Conservation (phyloP, 495 filamentous ascomycete species). For the Monascus purpureus region DNA sequence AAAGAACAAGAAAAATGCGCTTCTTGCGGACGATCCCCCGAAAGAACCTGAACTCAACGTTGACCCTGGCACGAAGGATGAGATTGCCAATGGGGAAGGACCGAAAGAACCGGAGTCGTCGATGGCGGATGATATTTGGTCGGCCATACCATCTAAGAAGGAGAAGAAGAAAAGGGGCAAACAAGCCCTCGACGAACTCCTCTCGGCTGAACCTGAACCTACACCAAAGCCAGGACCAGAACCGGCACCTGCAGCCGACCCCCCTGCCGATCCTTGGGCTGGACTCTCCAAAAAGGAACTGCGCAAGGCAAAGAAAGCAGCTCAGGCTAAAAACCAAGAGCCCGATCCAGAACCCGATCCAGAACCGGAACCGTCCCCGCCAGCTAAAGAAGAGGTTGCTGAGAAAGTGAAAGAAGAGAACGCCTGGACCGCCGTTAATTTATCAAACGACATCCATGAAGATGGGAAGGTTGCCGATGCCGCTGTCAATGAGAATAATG, state of each 20-base stretch:
- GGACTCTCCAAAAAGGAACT: slow-evolving; percentile 17
- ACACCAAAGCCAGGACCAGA: slow-evolving; percentile 2
- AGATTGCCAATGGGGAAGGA: too few species aligned
- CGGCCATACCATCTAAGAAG: slow-evolving; percentile 3
- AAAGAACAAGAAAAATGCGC: slow-evolving; percentile 12
- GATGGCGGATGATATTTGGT: slow-evolving; percentile 7
- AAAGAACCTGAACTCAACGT: slow-evolving; percentile 1
- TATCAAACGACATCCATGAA: background rate
- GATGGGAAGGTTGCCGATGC: background rate
- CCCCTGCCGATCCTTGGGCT: slow-evolving; percentile 4
- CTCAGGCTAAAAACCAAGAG: slow-evolving; percentile 2
- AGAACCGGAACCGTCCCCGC: background rate
- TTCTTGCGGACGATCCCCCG: slow-evolving; percentile 1
- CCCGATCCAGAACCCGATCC: slow-evolving; percentile 10
- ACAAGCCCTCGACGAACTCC: slow-evolving; percentile 2
- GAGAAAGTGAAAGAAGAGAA: background rate
- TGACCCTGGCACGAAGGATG: too few species aligned
- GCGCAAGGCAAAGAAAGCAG: slow-evolving; percentile 16
- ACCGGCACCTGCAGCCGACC: slow-evolving; percentile 4
- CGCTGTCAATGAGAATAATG: too few species aligned
- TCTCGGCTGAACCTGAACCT: slow-evolving; percentile 4
- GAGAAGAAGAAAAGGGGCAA: slow-evolving; percentile 7
- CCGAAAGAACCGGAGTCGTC: slow-evolving; percentile 3
- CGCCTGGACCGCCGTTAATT: background rate
- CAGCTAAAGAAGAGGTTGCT: background rate